Evolutionary conservation across 495 filamentous ascomycete genomes (phyloP).

Genomic region (Hypoxylon crocopeplum): DNA sequence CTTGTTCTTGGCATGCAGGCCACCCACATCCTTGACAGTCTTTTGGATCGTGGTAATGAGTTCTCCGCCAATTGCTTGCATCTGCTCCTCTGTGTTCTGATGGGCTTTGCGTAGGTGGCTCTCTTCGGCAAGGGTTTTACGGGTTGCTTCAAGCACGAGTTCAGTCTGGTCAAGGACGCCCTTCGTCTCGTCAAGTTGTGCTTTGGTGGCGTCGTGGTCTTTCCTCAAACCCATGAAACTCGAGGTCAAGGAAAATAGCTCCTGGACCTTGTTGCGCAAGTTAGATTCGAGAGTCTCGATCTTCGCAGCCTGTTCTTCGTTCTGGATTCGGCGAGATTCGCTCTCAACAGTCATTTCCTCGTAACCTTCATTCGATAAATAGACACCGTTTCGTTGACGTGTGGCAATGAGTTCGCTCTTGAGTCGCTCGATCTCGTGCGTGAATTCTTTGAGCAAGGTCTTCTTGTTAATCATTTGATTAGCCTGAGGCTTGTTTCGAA

Average conservation of each 20-base stretch:
- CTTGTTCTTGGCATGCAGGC: constrained; percentile 80
- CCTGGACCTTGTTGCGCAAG: constrained; percentile 87
- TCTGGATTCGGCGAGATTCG: constrained; percentile 89
- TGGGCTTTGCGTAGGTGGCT: constrained; percentile 81
- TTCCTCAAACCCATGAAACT: constrained; percentile 86
- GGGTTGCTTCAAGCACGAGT: constrained; percentile 75
- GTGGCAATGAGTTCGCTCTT: constrained; percentile 94
- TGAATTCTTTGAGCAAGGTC: constrained; percentile 86
- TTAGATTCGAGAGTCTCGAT: constrained; percentile 92
- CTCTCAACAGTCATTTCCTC: constrained; percentile 88
- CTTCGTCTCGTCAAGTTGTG: constrained; percentile 76
- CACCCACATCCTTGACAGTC: constrained; percentile 80
- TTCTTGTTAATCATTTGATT: constrained; percentile 92
- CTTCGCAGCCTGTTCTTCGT: constrained; percentile 88
- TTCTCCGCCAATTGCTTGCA: constrained; percentile 72
- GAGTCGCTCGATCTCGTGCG: constrained; percentile 90
- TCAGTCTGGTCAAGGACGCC: constrained; percentile 87
- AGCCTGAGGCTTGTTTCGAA: constrained; percentile 95
- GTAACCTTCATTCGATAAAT: constrained; percentile 81
- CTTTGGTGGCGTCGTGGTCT: constrained; percentile 78
- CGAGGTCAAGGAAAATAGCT: constrained; percentile 82
- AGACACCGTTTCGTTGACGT: constrained; percentile 92
- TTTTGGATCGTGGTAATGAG: constrained; percentile 76
- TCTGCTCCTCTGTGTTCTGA: constrained; percentile 78
- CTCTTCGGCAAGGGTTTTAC: constrained; percentile 79